phyloP scores from a whole-genome alignment of 768 basidiomycete species.

The Candolleomyces aberdarensis region DNA sequence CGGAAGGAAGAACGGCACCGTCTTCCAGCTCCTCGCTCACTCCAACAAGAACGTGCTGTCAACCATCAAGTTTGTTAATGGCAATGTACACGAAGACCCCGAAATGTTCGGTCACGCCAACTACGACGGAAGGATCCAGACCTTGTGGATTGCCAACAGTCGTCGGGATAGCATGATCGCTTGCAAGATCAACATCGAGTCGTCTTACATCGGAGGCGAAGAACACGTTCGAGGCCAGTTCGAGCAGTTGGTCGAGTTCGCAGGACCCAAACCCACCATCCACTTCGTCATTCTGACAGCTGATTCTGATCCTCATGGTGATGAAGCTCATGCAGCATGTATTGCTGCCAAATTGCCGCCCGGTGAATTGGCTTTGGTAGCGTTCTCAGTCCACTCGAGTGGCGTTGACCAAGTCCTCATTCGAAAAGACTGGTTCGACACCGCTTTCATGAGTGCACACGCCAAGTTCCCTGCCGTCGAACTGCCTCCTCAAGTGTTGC shows the following conservation, averaged over 20 bases:
- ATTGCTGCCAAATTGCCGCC: conserved; percentile 75
- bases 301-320: conserved; percentile 78
- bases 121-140: conserved; percentile 83
- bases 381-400: conserved; percentile 86
- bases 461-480: conserved; percentile 61
- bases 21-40: conserved; percentile 79
- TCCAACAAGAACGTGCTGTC: conserved; percentile 72
- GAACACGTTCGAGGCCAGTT: conserved; percentile 64
- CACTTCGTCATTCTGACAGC: conserved; percentile 87
- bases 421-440: conserved; percentile 80
- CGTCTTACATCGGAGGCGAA: conserved; percentile 55
- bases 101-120: conserved; percentile 89
- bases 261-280: conserved; percentile 80
- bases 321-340: conserved; percentile 81
- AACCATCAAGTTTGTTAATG: conserved; percentile 76
- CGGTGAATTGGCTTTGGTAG: conserved; percentile 77
- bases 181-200: conserved; percentile 69
- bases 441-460: conserved; percentile 51
- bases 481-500: conserved; percentile 15
- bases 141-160: conserved; percentile 85
- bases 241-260: conserved; percentile 82
- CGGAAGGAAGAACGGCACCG: conserved; percentile 79
- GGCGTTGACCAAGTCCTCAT: conserved; percentile 88
- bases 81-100: conserved; percentile 55
- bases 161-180: conserved; percentile 83